Evolutionary conservation across 129 eudicot genomes (phyloP), one percentile per base, ranked within the genome.

Genomic region (Chrysanthemum makinoi): DNA sequence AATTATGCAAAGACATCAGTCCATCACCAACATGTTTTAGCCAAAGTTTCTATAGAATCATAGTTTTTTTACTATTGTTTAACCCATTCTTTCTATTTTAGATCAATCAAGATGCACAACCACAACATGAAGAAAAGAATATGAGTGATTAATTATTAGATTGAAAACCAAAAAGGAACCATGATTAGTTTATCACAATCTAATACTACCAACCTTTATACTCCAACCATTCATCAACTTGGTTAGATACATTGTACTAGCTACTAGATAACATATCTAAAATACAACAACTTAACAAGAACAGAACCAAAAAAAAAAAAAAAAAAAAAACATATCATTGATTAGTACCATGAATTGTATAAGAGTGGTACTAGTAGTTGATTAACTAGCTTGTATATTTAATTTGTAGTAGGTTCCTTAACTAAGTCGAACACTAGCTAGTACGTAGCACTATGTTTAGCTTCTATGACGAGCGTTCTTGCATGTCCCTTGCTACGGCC

Each of bases 401-500:
- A 6, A 0, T 6, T 39, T 6, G 46, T 39, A 39, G 46, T 39
- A 39, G 10, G 8, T 54, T 70, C 72, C 70, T 24, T 44, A 74
- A 74, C 64, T 53, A 74, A 74, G 9, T 5, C 5, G 33, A 70
- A 63, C 72, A 62, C 70, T 62, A 77, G 58, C 64, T 58, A 60
- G 46, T 17, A 18, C 64, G 17, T 51, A 13, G 10, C 43, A 13
- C 12, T 62, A 43, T 62, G 65, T 53, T 54, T 62, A 62, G 61
- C 55, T 63, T 65, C 46, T 70, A 20, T 51, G 28, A 22, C 72
- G 18, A n/a, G 24, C 28, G 24, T 26, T 0, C 30, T 5, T 68
- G 35, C 51, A 69, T 63, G 63, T 69, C 68, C 61, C 79, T n/a
- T 54, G 72, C 74, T 81, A 75, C 5, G 91, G 78, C 72, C 73